Percentiles rank a stretch among this genome's conserved stretches.
These are phyloP conservation scores for Ustilago crameri DNA, from an alignment of 1,284 basidiomycete species.

Conservation along the genomic window DNA sequence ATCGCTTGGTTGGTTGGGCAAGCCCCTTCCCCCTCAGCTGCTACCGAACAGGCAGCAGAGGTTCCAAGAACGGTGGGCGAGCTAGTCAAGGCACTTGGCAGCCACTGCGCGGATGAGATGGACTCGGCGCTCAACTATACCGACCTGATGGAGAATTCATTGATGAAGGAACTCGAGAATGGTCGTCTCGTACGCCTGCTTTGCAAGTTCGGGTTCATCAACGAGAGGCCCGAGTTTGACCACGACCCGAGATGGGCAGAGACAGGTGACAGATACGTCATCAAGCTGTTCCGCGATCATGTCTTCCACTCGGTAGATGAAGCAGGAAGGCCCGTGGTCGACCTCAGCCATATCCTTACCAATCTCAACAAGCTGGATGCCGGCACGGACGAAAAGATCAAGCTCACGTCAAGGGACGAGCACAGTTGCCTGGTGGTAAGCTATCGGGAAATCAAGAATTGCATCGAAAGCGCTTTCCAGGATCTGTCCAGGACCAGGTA, in stretches of 20 bases:
- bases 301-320: conserved; percentile 98
- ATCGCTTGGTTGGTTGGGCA: conserved; percentile 79
- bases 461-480: conserved; percentile 61
- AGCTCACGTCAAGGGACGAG: conserved; percentile 92
- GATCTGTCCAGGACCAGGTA: conserved; percentile 52
- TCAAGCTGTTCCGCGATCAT: conserved; percentile 97
- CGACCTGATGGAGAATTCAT: conserved; percentile 84
- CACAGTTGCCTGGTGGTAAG: conserved; percentile 95
- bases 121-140: conserved; percentile 81
- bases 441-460: conserved; percentile 78
- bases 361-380: conserved; percentile 78
- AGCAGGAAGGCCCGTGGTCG: conserved; percentile 86
- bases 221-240: conserved; percentile 97
- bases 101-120: conserved; percentile 81
- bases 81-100: conserved; percentile 81
- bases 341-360: conserved; percentile 70
- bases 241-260: conserved; percentile 96
- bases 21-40: conserved; percentile 14
- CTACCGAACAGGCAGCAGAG: conserved; percentile 14
- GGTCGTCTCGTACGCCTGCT: conserved; percentile 89
- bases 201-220: conserved; percentile 96
- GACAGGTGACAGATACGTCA: conserved; percentile 95
- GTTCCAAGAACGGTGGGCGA: conserved; percentile 77
- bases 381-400: conserved; percentile 89
- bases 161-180: conserved; percentile 94